These are phyloP conservation scores for Xylariaceae sp. DNA, from an alignment of 2,329 filamentous ascomycete genomes.

Conservation along the genomic window DNA sequence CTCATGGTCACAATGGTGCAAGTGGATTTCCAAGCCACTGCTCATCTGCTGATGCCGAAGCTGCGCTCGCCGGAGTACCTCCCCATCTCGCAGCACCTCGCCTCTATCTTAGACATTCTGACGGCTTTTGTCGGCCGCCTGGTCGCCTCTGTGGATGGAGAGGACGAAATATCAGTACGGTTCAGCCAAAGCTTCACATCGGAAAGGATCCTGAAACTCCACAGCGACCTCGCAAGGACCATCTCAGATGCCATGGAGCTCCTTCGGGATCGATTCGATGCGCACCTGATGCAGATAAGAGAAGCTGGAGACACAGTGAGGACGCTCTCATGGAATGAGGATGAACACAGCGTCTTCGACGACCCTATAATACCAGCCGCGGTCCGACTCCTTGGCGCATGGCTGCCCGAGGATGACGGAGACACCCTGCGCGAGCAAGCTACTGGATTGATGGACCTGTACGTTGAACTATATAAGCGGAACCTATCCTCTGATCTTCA, in stretches of 20 bases:
- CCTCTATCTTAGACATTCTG: slow-evolving; percentile 55
- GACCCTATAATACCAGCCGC: slow-evolving; percentile 55
- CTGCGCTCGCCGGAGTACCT: slow-evolving; percentile 49
- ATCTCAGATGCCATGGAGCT: slow-evolving; percentile 61
- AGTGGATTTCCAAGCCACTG: slow-evolving; percentile 56
- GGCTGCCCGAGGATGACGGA: slow-evolving; percentile 64
- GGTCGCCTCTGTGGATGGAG: slow-evolving; percentile 43
- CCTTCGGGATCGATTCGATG: slow-evolving; percentile 63
- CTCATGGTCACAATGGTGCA: slow-evolving; percentile 58
- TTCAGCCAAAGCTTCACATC: slow-evolving; percentile 41
- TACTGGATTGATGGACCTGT: slow-evolving; percentile 54
- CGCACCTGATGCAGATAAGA: slow-evolving; percentile 25
- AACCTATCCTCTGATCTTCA: slow-evolving; percentile 1
- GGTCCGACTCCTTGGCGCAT: slow-evolving; percentile 51
- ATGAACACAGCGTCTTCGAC: slow-evolving; percentile 35
- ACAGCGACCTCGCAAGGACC: slow-evolving; percentile 38
- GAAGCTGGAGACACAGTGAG: slow-evolving; percentile 47
- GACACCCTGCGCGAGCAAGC: slow-evolving; percentile 48
- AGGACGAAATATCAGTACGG: slow-evolving; percentile 1
- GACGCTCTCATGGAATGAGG: slow-evolving; percentile 12
- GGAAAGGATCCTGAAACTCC: slow-evolving; percentile 49
- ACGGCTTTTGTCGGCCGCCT: slow-evolving; percentile 53
- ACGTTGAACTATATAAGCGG: slow-evolving; percentile 51
- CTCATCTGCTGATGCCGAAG: slow-evolving; percentile 51
- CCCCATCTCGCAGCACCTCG: slow-evolving; percentile 43